Base-by-base conservation (phyloP, 768 basidiomycete species). In the Lentinula sp. region DNA sequence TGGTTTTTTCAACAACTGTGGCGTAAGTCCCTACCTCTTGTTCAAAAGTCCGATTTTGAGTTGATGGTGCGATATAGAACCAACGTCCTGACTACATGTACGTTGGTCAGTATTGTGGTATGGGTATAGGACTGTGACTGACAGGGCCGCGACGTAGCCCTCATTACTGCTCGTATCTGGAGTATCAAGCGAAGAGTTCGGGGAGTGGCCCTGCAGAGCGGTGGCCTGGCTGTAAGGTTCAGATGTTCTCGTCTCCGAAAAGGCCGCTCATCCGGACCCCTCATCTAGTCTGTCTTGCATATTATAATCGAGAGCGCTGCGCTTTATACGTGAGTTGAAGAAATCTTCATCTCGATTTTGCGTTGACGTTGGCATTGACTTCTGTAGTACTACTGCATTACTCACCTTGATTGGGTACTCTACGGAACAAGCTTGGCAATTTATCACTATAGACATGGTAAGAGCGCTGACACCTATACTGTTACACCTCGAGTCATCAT, bases 221-320 rank as follows among this genome's bases (percentile, higher is more conserved):
- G 21, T 40, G 40, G 40, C 1, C 18, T 57, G 35, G 23, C 40
- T 32, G 55, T 57, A 18, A 34, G 34, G 23, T 23, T 42, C 5
- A 34, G 5, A 28, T 37, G 7, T 37, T 37, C 8, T 37, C 11
- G 16, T 42, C 15, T 16, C 21, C 13, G 35, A 15, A 21, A 35
- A 10, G 15, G 35, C 18, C 35, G 32, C 35, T 28, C 13, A 11
- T 13, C 18, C n/a, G n/a, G 8, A 10, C 21, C 28, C 16, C 28
- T 23, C 28, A 13, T 40, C n/a, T 42, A 57, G 55, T 37, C 55
- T 13, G 16, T 39, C 11, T 13, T 42, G 13, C 55, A 57, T 23
- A 57, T 57, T 37, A 57, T 57, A 13, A 57, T 57, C 8, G 55
- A 57, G 40, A 57, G 55, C 23, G 55, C 55, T 42, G 55, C 37